Conservation (phyloP, 495 filamentous ascomycete genomes). For the Annulohypoxylon bovei region DNA sequence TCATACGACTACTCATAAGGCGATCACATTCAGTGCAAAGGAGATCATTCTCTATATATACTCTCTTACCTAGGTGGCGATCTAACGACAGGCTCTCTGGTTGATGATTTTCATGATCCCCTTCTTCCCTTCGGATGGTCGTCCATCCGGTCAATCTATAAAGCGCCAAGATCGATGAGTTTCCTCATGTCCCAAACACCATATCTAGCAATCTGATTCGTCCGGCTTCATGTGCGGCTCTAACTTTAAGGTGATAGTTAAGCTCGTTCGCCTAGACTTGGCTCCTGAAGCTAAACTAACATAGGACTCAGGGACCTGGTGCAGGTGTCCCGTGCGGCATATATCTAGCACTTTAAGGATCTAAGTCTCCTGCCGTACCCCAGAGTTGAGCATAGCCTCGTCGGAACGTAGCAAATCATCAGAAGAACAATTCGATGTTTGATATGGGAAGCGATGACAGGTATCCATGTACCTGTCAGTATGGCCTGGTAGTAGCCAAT, state of each 20-base stretch:
- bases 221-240: slow-evolving; percentile 22
- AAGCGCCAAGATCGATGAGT: slow-evolving; percentile 28
- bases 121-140: slow-evolving; percentile 28
- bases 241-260: slow-evolving; percentile 14
- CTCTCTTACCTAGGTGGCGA: slow-evolving; percentile 25
- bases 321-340: background rate
- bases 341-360: slow-evolving; percentile 2
- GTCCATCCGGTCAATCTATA: slow-evolving; percentile 38
- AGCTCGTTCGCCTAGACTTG: slow-evolving; percentile 7
- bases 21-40: slow-evolving; percentile 31
- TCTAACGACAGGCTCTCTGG: slow-evolving; percentile 18
- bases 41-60: slow-evolving; percentile 38
- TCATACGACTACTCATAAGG: slow-evolving; percentile 38
- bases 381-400: slow-evolving; percentile 10
- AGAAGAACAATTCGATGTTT: slow-evolving; percentile 24
- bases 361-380: slow-evolving; percentile 10
- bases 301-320: slow-evolving; percentile 16
- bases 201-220: slow-evolving; percentile 21
- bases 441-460: slow-evolving; percentile 20
- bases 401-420: slow-evolving; percentile 9
- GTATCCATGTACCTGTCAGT: slow-evolving; percentile 5
- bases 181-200: slow-evolving; percentile 9
- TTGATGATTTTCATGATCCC: slow-evolving; percentile 33
- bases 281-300: slow-evolving; percentile 22
- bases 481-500: slow-evolving; percentile 21